Evolutionary conservation across 164 flowering plant genomes (phyloP).

Genomic region (Umbellularia californica): DNA sequence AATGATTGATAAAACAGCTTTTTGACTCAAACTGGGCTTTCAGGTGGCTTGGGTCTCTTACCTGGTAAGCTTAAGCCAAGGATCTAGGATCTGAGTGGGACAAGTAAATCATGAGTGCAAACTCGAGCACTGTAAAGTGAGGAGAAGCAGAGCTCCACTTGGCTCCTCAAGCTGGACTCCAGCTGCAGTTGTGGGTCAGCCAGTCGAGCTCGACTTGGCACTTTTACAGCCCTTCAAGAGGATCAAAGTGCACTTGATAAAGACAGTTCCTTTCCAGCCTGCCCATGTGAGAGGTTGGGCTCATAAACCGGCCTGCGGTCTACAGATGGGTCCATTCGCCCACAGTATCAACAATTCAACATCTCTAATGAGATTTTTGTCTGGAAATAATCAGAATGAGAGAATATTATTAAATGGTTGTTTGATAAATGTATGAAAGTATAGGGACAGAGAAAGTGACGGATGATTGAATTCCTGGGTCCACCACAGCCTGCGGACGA

Average conservation of each 20-base stretch:
- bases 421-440: neutral
- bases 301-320: neutral
- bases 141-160: neutral
- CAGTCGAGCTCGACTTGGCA: too few species aligned
- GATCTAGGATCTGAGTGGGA: too few species aligned
- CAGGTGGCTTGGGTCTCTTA: too few species aligned
- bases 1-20: too few species aligned
- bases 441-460: neutral
- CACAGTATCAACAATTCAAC: neutral
- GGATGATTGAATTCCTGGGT: neutral
- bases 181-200: too few species aligned
- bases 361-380: constrained; percentile 3
- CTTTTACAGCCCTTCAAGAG: neutral
- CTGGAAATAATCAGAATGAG: neutral
- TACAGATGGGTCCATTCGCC: neutral
- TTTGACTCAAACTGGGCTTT: too few species aligned
- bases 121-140: neutral
- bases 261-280: neutral
- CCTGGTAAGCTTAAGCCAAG: too few species aligned
- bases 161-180: too few species aligned
- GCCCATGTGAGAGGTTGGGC: constrained; percentile 5
- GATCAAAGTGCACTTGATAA: neutral
- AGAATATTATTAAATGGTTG: neutral
- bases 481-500: neutral
- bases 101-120: too few species aligned